phyloP scores from a whole-genome alignment of 1,284 basidiomycete genomes.

The Ceraceosorus guamensis region DNA sequence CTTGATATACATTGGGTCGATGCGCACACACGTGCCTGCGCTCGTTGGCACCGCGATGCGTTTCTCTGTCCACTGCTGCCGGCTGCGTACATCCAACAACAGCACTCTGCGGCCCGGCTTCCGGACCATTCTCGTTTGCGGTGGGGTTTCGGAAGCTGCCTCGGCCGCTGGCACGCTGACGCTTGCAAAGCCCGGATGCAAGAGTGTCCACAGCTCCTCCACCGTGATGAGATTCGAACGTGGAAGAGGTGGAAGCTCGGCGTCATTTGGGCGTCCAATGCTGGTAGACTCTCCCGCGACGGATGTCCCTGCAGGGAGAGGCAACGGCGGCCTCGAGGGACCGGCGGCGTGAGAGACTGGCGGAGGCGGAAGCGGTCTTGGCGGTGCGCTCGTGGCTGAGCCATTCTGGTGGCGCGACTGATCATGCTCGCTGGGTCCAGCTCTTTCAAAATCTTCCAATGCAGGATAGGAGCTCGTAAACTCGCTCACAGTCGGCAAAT shows the following conservation, averaged over 20 bases:
- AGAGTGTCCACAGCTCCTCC: slow-evolving; percentile 35
- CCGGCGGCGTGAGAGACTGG: neutral
- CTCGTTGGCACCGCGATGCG: neutral
- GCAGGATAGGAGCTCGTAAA: neutral
- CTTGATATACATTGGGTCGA: slow-evolving; percentile 1
- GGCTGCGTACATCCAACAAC: slow-evolving; percentile 71
- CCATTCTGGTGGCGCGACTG: neutral
- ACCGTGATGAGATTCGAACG: slow-evolving; percentile 18
- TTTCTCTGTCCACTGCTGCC: slow-evolving; percentile 56
- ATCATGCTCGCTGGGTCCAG: too few species aligned
- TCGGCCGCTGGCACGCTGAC: slow-evolving; percentile 20
- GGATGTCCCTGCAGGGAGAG: neutral
- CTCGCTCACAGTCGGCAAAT: neutral
- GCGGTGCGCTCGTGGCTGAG: neutral
- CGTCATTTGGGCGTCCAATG: neutral
- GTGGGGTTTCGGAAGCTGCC: slow-evolving; percentile 9
- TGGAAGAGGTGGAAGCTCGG: slow-evolving; percentile 18
- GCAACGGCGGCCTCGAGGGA: neutral
- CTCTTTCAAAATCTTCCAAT: neutral
- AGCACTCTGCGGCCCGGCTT: slow-evolving; percentile 52
- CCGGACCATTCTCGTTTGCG: slow-evolving; percentile 23
- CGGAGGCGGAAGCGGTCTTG: neutral
- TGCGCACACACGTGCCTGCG: neutral
- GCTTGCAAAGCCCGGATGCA: slow-evolving; percentile 41
- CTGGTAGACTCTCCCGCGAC: too few species aligned